Percentiles rank a stretch among this genome's conserved stretches.
These are phyloP conservation scores for Kalaharituber pfeilii DNA, from an alignment of 2,329 filamentous ascomycete species.

Conservation along the genomic window DNA sequence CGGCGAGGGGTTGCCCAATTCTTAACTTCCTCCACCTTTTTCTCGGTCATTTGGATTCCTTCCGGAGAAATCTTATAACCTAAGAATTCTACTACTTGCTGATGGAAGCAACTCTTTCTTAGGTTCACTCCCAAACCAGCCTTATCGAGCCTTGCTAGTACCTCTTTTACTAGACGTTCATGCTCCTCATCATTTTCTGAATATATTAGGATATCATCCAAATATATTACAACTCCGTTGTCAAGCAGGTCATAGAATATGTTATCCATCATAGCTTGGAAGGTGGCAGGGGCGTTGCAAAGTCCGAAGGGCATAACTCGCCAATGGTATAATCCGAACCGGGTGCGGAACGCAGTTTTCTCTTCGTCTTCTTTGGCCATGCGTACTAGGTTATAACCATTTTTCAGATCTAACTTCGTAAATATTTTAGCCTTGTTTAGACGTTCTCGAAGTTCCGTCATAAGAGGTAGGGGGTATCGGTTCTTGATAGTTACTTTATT, in stretches of 20 bases:
- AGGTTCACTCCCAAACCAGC: too few relatives aligned
- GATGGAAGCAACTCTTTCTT: too few relatives aligned
- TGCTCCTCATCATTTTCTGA: not conserved
- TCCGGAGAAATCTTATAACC: too few relatives aligned
- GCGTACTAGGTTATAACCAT: not conserved
- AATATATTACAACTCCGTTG: constrained; percentile 18
- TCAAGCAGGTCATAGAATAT: constrained; percentile 5
- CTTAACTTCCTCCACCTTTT: too few relatives aligned
- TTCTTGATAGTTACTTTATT: constrained; percentile 5
- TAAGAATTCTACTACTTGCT: too few relatives aligned
- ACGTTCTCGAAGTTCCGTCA: not conserved
- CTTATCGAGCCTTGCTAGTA: too few relatives aligned
- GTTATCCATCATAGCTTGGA: constrained; percentile 19
- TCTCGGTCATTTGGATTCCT: too few relatives aligned
- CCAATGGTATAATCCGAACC: constrained; percentile 9
- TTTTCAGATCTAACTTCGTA: constrained; percentile 3
- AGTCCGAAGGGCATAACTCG: constrained; percentile 12
- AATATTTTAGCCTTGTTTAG: not conserved
- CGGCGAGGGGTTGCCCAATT: too few relatives aligned
- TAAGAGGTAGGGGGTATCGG: constrained; percentile 3
- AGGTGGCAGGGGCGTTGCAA: constrained; percentile 17
- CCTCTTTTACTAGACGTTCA: not conserved
- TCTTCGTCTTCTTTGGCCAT: constrained; percentile 9
- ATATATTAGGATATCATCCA: constrained; percentile 10
- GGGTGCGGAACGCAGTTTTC: constrained; percentile 15